phyloP scores from a whole-genome alignment of 2,329 filamentous ascomycete genomes.

The Ampelomyces quisqualis region DNA sequence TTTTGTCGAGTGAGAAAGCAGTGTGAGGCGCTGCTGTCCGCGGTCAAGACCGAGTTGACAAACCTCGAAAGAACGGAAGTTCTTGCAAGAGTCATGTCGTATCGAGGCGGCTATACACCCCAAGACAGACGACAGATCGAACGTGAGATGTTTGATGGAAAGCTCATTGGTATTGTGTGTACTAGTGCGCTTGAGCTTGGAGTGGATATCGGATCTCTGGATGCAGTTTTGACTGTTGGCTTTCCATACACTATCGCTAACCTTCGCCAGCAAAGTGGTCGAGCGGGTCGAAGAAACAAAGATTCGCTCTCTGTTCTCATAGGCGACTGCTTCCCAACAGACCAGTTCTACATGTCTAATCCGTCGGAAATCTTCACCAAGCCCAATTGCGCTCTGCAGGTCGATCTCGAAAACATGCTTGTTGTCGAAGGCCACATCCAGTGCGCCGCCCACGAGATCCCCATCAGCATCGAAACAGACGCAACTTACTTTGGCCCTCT shows the following conservation, averaged over 20 bases:
- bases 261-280: constrained; percentile 87
- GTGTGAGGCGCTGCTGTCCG: constrained; percentile 79
- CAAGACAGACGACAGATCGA: constrained; percentile 88
- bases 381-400: constrained; percentile 83
- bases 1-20: constrained; percentile 87
- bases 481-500: constrained; percentile 74
- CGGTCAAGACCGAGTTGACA: constrained; percentile 75
- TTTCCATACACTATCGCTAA: constrained; percentile 97
- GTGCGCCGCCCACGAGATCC: constrained; percentile 94
- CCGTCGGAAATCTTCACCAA: constrained; percentile 91
- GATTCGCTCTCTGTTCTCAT: constrained; percentile 89
- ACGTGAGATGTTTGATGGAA: constrained; percentile 94
- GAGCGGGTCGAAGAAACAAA: constrained; percentile 87
- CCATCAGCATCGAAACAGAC: constrained; percentile 77
- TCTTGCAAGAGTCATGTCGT: constrained; percentile 83
- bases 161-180: constrained; percentile 87
- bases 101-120: constrained; percentile 90
- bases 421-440: constrained; percentile 92
- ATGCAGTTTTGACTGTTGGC: constrained; percentile 89
- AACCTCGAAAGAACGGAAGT: constrained; percentile 73
- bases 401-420: constrained; percentile 89
- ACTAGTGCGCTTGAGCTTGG: constrained; percentile 92
- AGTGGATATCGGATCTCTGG: constrained; percentile 90
- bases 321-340: constrained; percentile 84
- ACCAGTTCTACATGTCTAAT: constrained; percentile 97